Evolutionary conservation across 1,284 basidiomycete species (phyloP), one percentile per base, ranked within the genome.

Genomic region (Somion occarium): DNA sequence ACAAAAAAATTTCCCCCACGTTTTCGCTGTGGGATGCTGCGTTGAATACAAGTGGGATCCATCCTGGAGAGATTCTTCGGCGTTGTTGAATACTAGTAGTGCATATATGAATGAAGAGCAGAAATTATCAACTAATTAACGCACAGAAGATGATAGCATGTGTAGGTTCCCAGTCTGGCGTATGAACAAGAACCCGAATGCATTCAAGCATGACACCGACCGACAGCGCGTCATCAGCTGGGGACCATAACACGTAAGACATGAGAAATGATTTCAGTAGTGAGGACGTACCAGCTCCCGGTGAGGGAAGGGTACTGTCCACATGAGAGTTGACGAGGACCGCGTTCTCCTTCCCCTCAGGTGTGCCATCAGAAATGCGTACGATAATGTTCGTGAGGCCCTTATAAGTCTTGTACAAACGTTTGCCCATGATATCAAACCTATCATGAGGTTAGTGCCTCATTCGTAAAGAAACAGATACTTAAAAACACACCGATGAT

Each of bases 161-260:
- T 49, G 80, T 80, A 0, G 95, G 90, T 11, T 82, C 73, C 84
- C 85, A 87, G 43, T 75, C 74, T 23, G 83, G 79, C 0, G 83
- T 87, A 48, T 90, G 79, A 0, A 91, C 73, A 30, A 98, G 71
- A 0, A 97, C 89, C 1, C 94, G 72, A 39, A 92, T 84, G 50
- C 85, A 80, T 57, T 99, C 97, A 27, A 98, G 73, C 91, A 98
- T 95, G 48, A 97, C 84, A 1, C 91, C 94, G 9, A 95, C 88
- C 2, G 89, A 74, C 5, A 96, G 72, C 1, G 85, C 94, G 63
- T 97, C 94, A 62, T 96, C 93, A 1, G 92, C 85, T 39, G 42
- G 3, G 22, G 20, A 45, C 7, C 30, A 37, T 37, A 37, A 37
- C 3, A 37, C 34, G 7, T 41, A 26, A 23, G 3, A 47, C 12